phyloP scores from a whole-genome alignment of 139 green algal species.

The Pedinophyceae sp. region DNA sequence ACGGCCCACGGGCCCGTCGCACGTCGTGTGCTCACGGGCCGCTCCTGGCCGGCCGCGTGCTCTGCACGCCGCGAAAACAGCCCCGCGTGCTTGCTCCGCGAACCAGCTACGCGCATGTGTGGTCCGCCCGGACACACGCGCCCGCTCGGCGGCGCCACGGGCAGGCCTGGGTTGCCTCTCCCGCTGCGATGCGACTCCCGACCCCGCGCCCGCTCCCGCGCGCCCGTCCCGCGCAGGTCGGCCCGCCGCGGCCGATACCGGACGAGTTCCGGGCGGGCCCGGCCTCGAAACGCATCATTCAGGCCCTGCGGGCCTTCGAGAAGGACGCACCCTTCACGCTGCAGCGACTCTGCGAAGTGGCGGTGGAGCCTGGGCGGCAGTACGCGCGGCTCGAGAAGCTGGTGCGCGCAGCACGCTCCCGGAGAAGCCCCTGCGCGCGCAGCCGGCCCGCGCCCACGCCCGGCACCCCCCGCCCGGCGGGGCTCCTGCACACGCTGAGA shows the following conservation, averaged over 20 bases:
- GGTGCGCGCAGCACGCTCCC: not conserved
- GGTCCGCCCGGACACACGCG: no score
- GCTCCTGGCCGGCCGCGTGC: conserved; percentile 5
- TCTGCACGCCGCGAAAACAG: conserved; percentile 11
- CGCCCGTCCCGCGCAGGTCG: conserved; percentile 18
- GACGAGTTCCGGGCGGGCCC: conserved; percentile 9
- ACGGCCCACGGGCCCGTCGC: no score
- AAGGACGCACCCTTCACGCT: conserved; percentile 45
- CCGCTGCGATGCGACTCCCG: no score
- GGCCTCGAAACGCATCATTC: conserved; percentile 16
- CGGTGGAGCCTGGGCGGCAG: conserved; percentile 53
- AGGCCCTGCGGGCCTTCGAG: conserved; percentile 16
- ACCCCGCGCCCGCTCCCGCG: no score
- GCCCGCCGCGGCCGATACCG: conserved; percentile 19
- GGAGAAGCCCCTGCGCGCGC: not conserved
- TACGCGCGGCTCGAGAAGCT: conserved; percentile 46
- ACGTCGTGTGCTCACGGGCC: no score
- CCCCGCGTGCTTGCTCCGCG: no score
- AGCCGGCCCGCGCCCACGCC: not conserved
- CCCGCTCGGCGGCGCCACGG: no score
- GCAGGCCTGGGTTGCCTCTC: no score
- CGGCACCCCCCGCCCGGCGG: not conserved
- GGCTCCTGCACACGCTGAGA: conserved; percentile 1
- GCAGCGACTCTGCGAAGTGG: conserved; percentile 53
- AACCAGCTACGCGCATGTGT: no score